A percentile compares a stretch with the other conserved stretches of the same genome.
phyloP scores from a whole-genome alignment of 1,284 basidiomycete species.

The Schizophyllum amplum region DNA sequence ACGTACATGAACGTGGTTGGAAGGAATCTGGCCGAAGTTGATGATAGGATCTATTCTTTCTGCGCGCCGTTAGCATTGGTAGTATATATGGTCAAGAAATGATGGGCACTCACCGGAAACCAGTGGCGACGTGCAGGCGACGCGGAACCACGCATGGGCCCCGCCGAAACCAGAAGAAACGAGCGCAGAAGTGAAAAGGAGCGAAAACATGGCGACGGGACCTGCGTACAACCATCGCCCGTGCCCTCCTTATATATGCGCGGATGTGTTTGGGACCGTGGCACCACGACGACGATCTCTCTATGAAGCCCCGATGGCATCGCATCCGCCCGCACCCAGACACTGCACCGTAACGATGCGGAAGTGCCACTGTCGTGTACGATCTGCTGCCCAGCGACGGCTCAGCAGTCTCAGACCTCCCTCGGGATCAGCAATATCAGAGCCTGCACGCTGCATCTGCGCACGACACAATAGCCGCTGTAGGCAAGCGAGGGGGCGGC shows the following conservation, averaged over 20 bases:
- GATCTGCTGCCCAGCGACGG: no score
- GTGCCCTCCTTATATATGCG: not conserved
- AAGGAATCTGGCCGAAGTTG: constrained; percentile 27
- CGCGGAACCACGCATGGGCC: constrained; percentile 32
- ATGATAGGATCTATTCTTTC: constrained; percentile 30
- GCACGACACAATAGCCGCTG: no score
- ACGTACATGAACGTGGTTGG: constrained; percentile 33
- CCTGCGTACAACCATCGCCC: not conserved
- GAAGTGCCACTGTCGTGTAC: no score
- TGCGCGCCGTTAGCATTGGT: constrained; percentile 17
- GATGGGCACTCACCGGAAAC: constrained; percentile 21
- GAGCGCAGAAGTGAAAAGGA: constrained; percentile 11
- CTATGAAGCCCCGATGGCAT: no score
- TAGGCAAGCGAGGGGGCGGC: no score
- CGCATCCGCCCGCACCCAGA: no score
- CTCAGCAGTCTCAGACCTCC: no score
- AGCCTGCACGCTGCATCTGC: no score
- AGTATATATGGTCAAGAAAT: not conserved
- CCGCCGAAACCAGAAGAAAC: constrained; percentile 8
- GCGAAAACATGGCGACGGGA: not conserved
- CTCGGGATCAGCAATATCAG: no score
- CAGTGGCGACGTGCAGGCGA: constrained; percentile 30
- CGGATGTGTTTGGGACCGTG: no score
- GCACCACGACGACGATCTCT: no score
- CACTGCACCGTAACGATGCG: no score